phyloP scores from a whole-genome alignment of 2,329 filamentous ascomycete genomes.

The Tolypocladium cylindrosporum region DNA sequence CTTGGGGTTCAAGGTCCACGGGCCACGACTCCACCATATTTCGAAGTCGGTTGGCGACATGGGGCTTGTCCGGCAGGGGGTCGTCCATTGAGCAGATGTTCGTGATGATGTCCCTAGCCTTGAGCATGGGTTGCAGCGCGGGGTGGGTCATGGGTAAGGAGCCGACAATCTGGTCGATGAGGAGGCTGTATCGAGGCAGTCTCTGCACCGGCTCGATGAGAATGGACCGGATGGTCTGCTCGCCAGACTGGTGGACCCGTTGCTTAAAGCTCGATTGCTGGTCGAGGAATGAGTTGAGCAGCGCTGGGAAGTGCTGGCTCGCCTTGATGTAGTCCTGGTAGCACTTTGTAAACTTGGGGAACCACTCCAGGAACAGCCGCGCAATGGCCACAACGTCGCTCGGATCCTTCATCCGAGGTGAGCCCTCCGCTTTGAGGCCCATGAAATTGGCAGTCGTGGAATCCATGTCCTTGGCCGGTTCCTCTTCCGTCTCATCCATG shows the following conservation, averaged over 20 bases:
- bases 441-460: slow-evolving; percentile 31
- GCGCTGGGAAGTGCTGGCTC: slow-evolving; percentile 75
- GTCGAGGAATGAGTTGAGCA: slow-evolving; percentile 70
- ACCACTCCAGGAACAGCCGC: slow-evolving; percentile 78
- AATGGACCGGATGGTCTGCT: slow-evolving; percentile 81
- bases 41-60: slow-evolving; percentile 62
- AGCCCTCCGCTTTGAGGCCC: slow-evolving; percentile 32
- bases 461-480: slow-evolving; percentile 69
- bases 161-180: slow-evolving; percentile 90
- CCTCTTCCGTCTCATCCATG: slow-evolving; percentile 75
- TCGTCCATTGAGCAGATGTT: slow-evolving; percentile 93
- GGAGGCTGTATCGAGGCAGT: slow-evolving; percentile 84
- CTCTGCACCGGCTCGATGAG: slow-evolving; percentile 95
- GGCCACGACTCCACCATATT: slow-evolving; percentile 75
- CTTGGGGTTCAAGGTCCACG: slow-evolving; percentile 56
- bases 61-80: slow-evolving; percentile 58
- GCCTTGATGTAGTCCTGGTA: slow-evolving; percentile 91
- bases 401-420: slow-evolving; percentile 51
- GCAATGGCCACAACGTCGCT: slow-evolving; percentile 72
- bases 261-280: slow-evolving; percentile 75
- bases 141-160: slow-evolving; percentile 80
- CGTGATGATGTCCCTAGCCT: slow-evolving; percentile 85
- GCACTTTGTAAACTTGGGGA: slow-evolving; percentile 81
- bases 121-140: slow-evolving; percentile 71
- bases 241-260: slow-evolving; percentile 71